Evolutionary conservation across 108 stramenopile species (phyloP), one percentile per base, ranked within the genome.

Genomic region (Mayamaea pseudoterrestris): DNA sequence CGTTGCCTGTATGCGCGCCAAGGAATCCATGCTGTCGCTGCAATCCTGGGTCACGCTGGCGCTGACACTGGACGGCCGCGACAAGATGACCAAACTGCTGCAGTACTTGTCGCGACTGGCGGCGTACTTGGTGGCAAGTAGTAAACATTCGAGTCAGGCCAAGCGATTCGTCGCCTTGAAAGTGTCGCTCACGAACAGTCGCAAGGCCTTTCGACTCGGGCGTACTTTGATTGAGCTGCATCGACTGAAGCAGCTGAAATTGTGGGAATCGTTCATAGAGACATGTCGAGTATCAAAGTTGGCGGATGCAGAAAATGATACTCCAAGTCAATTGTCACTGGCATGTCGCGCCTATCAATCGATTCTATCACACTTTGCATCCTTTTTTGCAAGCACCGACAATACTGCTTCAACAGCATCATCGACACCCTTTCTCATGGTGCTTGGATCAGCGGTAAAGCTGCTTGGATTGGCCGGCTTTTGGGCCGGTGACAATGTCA

Each of bases 161-260:
- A 42, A 37, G 9, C 47, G 74, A 30, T 78, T 78, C 29, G 36
- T 50, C 3, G 44, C 41, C 24, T 44, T 86, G 9, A 74, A 78
- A 58, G 72, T 70, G 35, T 54, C 60, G 1, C 34, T 86, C 34
- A 59, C 71, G 1, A 71, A 57, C 12, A 68, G 71, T 1, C 65
- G 85, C 21, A 88, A 83, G 50, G 85, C 85, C 14, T 88, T 68
- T 63, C 77, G 85, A 13, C 31, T 88, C 27, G 85, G 85, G 35
- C 55, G 78, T 51, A 59, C 59, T 13, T 46, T 88, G 17, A 77
- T 78, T 39, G 85, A 88, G 46, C 31, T 63, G 7, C 75, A 80
- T 24, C 78, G 78, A 44, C 36, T 88, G 20, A 35, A 57, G 21
- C 47, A 47, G 6, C 68, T 78, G 71, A 74, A 75, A 14, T 20